Evolutionary conservation across 768 basidiomycete species (phyloP), one percentile per base, ranked within the genome.

Genomic region (Leccinum uliginosum): DNA sequence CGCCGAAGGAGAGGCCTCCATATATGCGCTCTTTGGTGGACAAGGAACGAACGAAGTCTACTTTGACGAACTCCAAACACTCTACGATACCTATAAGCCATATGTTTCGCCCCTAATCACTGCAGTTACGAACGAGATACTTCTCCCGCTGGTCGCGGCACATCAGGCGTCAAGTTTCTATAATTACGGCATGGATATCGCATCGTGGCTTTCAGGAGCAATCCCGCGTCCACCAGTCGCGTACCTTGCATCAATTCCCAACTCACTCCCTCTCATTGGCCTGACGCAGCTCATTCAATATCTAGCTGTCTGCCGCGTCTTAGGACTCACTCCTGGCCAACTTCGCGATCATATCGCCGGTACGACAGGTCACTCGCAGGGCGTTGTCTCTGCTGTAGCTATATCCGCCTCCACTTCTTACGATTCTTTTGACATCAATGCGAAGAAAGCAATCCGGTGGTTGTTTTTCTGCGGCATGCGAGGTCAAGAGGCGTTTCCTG

Each of bases 31-130:
- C 40, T 99, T 99, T 69, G 96, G 96, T 51, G 97, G 97, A 14
- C 97, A 99, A 74, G 97, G 97, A 56, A 92, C 89, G 57, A 98
- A 98, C 73, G 97, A 98, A 69, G 90, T 96, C 58, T 99, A 98
- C 77, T 93, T 98, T 71, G 91, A 96, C 71, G 97, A 98, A 72
- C 81, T 99, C 19, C 91, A 96, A 75, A 76, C 79, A 50, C 85
- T 98, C 51, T 94, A 91, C 74, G 89, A 97, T 74, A 89, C 84
- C 59, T 98, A 99, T 80, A 83, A 79, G 60, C 88, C 94, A 11
- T 96, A 93, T 68, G 85, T 98, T 61, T 76, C 80, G 15, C 72
- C 86, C 17, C 86, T 93, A 78, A 73, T 97, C 60, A 66, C 76
- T 27, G 76, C 77, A 38, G 73, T 92, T 62, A 84, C 88, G 49